A percentile compares a stretch with the other conserved stretches of the same genome.
Evolutionary conservation across 75 land plant species (phyloP).

Genomic region (Ceratopteris richardii): DNA sequence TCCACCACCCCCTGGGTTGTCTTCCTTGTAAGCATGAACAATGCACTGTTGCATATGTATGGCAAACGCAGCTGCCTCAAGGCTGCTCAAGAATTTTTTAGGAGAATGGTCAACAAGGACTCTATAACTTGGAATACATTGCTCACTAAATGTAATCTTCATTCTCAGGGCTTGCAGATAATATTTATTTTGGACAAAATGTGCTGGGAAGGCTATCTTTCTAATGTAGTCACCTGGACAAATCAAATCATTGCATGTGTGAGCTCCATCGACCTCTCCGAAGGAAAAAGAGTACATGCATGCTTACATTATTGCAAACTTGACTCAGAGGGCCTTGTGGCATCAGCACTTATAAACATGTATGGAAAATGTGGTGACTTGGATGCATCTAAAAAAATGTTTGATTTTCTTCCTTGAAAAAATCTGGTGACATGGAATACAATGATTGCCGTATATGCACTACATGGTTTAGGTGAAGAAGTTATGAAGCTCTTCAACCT

Average conservation of each 20-base stretch:
- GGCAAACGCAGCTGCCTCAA: slow-evolving; percentile 48
- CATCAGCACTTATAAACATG: slow-evolving; percentile 42
- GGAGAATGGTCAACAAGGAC: slow-evolving; percentile 25
- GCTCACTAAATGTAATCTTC: slow-evolving; percentile 39
- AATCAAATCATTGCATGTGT: slow-evolving; percentile 39
- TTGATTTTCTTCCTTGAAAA: slow-evolving; percentile 19
- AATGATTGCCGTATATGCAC: slow-evolving; percentile 16
- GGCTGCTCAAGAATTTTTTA: slow-evolving; percentile 37
- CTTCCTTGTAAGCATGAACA: slow-evolving; percentile 33
- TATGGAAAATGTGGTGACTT: slow-evolving; percentile 50
- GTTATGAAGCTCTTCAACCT: background rate
- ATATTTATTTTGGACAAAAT: slow-evolving; percentile 16
- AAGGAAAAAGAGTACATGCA: slow-evolving; percentile 27
- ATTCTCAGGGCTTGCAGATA: slow-evolving; percentile 23
- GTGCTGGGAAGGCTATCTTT: slow-evolving; percentile 16
- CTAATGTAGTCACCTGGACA: slow-evolving; percentile 24
- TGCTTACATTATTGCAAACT: slow-evolving; percentile 3
- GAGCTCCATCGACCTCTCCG: background rate
- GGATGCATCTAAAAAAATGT: slow-evolving; percentile 27
- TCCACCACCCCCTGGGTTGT: no score
- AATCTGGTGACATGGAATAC: slow-evolving; percentile 11
- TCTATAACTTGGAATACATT: slow-evolving; percentile 49
- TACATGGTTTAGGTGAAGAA: slow-evolving; percentile 3
- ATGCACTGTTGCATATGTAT: slow-evolving; percentile 53
- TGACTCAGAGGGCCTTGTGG: background rate